Percentiles rank a stretch among this genome's conserved stretches.
phyloP scores from a whole-genome alignment of 768 basidiomycete genomes.

The Xerocomus brunneocitrinus region DNA sequence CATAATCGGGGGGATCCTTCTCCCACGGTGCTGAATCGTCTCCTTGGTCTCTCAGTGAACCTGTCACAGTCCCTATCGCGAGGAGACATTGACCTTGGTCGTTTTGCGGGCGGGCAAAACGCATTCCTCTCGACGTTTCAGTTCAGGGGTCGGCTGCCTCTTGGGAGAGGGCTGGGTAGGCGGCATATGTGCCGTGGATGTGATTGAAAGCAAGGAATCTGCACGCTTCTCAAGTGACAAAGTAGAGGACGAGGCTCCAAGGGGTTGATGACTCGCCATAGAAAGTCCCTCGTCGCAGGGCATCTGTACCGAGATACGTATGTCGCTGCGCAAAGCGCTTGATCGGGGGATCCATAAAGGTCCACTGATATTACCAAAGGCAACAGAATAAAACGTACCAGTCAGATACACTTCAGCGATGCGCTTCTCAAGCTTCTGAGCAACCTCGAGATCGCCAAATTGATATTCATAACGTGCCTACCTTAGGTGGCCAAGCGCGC shows the following conservation, averaged over 20 bases:
- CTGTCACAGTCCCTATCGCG: conserved; percentile 49
- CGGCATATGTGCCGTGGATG: conserved; percentile 24
- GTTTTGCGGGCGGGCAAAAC: conserved; percentile 40
- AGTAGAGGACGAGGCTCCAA: conserved; percentile 15
- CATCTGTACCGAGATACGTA: conserved; percentile 68
- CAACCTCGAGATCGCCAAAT: conserved; percentile 86
- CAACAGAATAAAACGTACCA: conserved; percentile 43
- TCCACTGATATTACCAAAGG: background rate
- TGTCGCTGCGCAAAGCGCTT: conserved; percentile 88
- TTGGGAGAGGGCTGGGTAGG: conserved; percentile 22
- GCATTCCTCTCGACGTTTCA: conserved; percentile 42
- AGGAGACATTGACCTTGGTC: conserved; percentile 45
- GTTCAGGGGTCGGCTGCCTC: conserved; percentile 32
- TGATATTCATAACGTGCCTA: conserved; percentile 96
- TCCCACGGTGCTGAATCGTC: conserved; percentile 43
- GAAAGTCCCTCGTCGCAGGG: conserved; percentile 81
- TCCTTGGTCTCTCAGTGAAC: conserved; percentile 35
- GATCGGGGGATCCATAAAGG: conserved; percentile 72
- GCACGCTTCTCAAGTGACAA: conserved; percentile 32
- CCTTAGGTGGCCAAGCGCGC: conserved; percentile 70
- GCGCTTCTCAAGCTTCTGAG: conserved; percentile 84
- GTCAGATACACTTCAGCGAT: conserved; percentile 84
- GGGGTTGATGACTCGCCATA: conserved; percentile 33
- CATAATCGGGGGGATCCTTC: too few relatives aligned
- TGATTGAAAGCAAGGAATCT: conserved; percentile 34